Conservation (phyloP, 768 basidiomycete genomes). For the Trametes coccinea region DNA sequence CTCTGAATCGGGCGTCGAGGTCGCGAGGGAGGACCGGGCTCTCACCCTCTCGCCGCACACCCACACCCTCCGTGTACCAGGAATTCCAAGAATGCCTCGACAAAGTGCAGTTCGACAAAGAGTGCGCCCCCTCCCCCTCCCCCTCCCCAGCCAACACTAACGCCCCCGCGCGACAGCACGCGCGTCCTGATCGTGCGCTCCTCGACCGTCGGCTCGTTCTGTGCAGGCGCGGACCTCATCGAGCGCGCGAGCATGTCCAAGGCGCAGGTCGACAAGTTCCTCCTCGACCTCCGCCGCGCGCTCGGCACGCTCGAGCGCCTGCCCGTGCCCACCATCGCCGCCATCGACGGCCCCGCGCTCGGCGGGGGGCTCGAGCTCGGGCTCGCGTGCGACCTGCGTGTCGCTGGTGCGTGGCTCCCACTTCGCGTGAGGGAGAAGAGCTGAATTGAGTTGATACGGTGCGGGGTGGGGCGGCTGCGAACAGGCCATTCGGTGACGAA, state of each 20-base stretch:
- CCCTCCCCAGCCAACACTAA: background rate
- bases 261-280: slow-evolving; percentile 73
- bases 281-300: slow-evolving; percentile 68
- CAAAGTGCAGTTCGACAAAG: slow-evolving; percentile 63
- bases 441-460: background rate
- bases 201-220: slow-evolving; percentile 76
- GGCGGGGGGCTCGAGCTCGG: slow-evolving; percentile 91
- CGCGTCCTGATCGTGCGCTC: slow-evolving; percentile 86
- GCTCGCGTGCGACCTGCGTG: slow-evolving; percentile 86
- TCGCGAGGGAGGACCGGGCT: too few relatives aligned
- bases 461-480: background rate
- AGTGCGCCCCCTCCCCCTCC: slow-evolving; percentile 39
- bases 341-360: slow-evolving; percentile 90
- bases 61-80: slow-evolving; percentile 37
- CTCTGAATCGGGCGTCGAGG: too few relatives aligned
- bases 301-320: slow-evolving; percentile 77
- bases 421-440: too few relatives aligned
- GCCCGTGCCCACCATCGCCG: slow-evolving; percentile 87
- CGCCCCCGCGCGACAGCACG: slow-evolving; percentile 42
- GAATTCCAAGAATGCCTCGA: slow-evolving; percentile 73
- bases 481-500: slow-evolving; percentile 70
- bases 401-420: slow-evolving; percentile 62
- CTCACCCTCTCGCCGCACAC: background rate
- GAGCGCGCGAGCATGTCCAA: slow-evolving; percentile 85
- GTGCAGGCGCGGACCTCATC: slow-evolving; percentile 86